Conservation (phyloP, 345 rosid species). For the Reutealis trisperma region DNA sequence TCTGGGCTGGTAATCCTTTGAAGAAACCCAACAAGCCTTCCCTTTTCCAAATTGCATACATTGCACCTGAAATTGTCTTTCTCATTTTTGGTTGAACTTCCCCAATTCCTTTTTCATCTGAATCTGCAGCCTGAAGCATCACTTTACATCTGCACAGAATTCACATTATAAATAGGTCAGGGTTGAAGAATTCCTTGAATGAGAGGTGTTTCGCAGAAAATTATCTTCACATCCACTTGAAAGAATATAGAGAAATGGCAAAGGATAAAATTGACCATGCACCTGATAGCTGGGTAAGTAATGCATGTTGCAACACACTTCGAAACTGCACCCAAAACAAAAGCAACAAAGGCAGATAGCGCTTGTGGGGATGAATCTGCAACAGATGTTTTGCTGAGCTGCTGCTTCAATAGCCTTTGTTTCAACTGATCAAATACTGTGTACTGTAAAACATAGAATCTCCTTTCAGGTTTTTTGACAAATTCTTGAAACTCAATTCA, state of each 20-base stretch:
- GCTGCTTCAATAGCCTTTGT: constrained; percentile 17
- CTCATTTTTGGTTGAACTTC: constrained; percentile 7
- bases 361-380: constrained; percentile 23
- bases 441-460: constrained; percentile 23
- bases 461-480: not conserved
- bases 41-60: constrained; percentile 25
- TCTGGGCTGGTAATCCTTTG: constrained; percentile 34
- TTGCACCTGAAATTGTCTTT: constrained; percentile 17
- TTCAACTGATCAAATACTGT: constrained; percentile 41
- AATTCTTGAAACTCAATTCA: not conserved
- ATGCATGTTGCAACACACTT: constrained; percentile 35
- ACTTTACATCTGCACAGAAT: constrained; percentile 29
- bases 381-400: constrained; percentile 20
- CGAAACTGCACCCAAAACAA: constrained; percentile 31
- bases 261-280: not conserved
- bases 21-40: constrained; percentile 35
- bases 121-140: constrained; percentile 33
- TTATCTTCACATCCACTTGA: not conserved
- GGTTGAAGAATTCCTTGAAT: not conserved
- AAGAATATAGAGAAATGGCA: not conserved
- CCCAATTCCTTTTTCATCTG: constrained; percentile 21
- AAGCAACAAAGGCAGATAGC: constrained; percentile 32
- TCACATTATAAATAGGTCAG: not conserved
- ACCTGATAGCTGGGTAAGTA: constrained; percentile 36
- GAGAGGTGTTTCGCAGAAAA: not conserved